Base-by-base conservation (phyloP, 176 grass and related monocot species). In the Carex scoparia region DNA sequence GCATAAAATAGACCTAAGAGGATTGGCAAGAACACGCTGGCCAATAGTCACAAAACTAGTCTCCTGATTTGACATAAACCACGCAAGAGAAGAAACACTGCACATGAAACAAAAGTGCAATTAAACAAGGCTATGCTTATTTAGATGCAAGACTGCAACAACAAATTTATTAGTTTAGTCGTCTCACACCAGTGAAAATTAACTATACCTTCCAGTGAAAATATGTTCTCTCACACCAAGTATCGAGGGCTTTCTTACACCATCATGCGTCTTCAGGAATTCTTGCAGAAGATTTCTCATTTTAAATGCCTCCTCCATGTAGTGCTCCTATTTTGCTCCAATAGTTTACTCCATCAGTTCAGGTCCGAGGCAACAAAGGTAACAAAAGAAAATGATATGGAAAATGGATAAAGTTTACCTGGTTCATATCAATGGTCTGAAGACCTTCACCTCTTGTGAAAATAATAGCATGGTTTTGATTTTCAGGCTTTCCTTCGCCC, bases 211-310 rank as follows among this genome's bases (percentile, higher is more conserved):
- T 79, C 96, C 96, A 85, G 96, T 99, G 85, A 99, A 99, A 77
- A 99, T 99, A 89, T 99, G 91, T 81, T 99, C 96, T 84, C 96
- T 95, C 71, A 99, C 96, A 84, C 96, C 96, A 92, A 99, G 96
- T 90, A 99, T 94, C 7, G 96, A 99, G 48, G 96, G 96, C 85
- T 94, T 89, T 84, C 96, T 99, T 79, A 91, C 93, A 65, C 96
- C 96, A 85, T 98, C 96, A 48, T 95, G 96, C 76, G 89, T 92
- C 84, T 94, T 88, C 66, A 90, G 59, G 80, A 99, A 99, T 81
- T 99, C 96, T 92, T 99, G 84, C 61, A 99, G 42, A 79, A 99
- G 82, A 91, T 99, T 99, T 88, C 96, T 92, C 96, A 99, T 99
- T 85, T 99, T 99, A 79, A 99, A 89, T 72, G 96, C 96, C 84